Percentiles rank a stretch among this genome's conserved stretches.
Conservation (phyloP, 768 basidiomycete genomes). For the Boletus barrowsii region DNA sequence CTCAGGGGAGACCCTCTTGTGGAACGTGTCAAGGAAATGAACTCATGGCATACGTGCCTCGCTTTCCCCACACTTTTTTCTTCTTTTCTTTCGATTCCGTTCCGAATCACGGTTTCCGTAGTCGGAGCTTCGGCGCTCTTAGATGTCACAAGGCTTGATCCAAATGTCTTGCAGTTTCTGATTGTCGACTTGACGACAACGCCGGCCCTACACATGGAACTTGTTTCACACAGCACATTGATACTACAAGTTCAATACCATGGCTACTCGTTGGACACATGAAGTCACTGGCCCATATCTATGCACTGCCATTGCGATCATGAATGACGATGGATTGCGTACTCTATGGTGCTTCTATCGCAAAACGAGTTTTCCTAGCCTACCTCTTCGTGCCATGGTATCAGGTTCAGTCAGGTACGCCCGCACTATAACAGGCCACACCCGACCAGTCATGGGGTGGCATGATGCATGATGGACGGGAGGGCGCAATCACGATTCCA, state of each 20-base stretch:
- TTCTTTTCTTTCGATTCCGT: not conserved
- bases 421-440: not conserved
- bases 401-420: conserved; percentile 8
- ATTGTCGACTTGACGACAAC: conserved; percentile 7
- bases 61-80: conserved; percentile 7
- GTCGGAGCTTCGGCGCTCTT: not conserved
- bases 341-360: not conserved
- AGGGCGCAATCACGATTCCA: conserved; percentile 16
- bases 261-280: not conserved
- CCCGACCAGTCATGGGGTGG: conserved; percentile 9
- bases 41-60: conserved; percentile 2
- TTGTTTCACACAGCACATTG: conserved; percentile 6
- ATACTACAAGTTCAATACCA: not conserved
- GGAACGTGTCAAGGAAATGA: not conserved
- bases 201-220: not conserved
- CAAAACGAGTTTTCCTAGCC: not conserved
- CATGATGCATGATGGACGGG: not conserved
- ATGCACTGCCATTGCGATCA: not conserved
- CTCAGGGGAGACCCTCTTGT: not conserved
- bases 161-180: not conserved
- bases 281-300: not conserved
- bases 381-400: not conserved
- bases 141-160: not conserved
- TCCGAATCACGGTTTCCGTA: conserved; percentile 3
- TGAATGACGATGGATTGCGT: not conserved